phyloP scores from a whole-genome alignment of 176 grass and related monocot genomes.

The Paspalum vaginatum region DNA sequence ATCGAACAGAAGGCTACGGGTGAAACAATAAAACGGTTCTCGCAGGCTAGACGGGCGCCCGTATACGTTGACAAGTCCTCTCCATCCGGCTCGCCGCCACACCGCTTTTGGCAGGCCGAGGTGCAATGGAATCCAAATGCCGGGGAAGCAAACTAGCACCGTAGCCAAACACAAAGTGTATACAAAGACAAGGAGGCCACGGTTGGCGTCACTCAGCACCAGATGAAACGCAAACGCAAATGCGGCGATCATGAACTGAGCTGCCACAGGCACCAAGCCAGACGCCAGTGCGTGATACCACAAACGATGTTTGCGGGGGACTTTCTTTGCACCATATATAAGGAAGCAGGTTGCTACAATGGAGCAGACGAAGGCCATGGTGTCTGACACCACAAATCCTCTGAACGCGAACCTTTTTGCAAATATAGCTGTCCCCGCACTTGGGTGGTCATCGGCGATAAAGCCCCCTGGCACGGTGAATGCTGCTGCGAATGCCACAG shows the following conservation, averaged over 20 bases:
- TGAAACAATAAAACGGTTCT: not conserved
- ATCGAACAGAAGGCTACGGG: not conserved
- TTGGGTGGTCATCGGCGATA: not conserved
- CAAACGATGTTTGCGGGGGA: constrained; percentile 2
- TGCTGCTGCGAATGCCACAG: constrained; percentile 48
- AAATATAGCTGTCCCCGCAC: constrained; percentile 37
- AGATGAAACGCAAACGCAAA: constrained; percentile 13
- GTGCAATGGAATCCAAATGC: not conserved
- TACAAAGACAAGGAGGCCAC: not conserved
- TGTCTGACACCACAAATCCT: constrained; percentile 49
- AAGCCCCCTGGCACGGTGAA: constrained; percentile 65
- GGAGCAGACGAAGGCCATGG: constrained; percentile 53
- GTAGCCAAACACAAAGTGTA: not conserved
- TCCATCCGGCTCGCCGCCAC: not conserved
- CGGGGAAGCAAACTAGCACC: not conserved
- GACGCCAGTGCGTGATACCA: not conserved
- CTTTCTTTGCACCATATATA: not conserved
- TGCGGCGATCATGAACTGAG: not conserved
- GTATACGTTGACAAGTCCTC: not conserved
- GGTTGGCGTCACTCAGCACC: not conserved
- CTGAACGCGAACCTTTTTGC: constrained; percentile 19
- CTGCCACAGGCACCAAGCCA: not conserved
- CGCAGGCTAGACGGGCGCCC: not conserved
- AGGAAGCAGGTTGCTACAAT: not conserved
- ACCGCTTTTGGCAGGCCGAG: not conserved